Percentiles rank a stretch among this genome's conserved stretches.
phyloP scores from a whole-genome alignment of 768 basidiomycete species.

The Pulveroboletus sp. region DNA sequence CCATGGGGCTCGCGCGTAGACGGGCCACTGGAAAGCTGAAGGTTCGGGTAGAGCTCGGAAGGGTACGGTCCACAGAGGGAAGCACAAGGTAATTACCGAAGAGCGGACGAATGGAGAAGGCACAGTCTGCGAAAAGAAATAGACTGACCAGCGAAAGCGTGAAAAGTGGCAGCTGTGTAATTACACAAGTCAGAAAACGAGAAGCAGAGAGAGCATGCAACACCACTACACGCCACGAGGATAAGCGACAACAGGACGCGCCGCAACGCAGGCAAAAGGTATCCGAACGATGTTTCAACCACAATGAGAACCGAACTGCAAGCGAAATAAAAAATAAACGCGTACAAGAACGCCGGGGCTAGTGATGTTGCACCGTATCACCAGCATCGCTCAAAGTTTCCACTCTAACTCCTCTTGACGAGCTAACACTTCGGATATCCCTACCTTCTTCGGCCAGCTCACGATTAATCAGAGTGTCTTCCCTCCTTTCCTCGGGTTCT shows the following conservation, averaged over 20 bases:
- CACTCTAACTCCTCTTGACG: conserved; percentile 73
- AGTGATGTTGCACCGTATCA: conserved; percentile 45
- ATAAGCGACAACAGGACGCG: conserved; percentile 28
- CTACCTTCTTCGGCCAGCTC: conserved; percentile 88
- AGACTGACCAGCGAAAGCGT: conserved; percentile 20
- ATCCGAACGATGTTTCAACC: conserved; percentile 32
- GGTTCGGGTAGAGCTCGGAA: conserved; percentile 15
- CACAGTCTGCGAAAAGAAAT: conserved; percentile 22
- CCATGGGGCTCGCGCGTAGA: conserved; percentile 15
- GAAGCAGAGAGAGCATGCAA: conserved; percentile 26
- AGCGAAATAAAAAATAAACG: conserved; percentile 34
- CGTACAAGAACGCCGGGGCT: conserved; percentile 34
- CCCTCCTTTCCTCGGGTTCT: conserved; percentile 46
- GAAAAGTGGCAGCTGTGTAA: conserved; percentile 26
- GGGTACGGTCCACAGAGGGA: conserved; percentile 19
- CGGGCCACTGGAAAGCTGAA: conserved; percentile 18
- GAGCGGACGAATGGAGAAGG: conserved; percentile 21
- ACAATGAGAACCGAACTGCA: conserved; percentile 31
- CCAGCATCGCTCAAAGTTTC: conserved; percentile 60
- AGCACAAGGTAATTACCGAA: conserved; percentile 29
- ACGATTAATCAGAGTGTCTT: conserved; percentile 47
- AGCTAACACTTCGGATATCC: conserved; percentile 79
- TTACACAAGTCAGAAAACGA: conserved; percentile 29
- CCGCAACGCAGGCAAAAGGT: conserved; percentile 28
- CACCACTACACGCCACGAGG: conserved; percentile 28